A percentile compares a stretch with the other conserved stretches of the same genome.
Evolutionary conservation across 108 stramenopile species (phyloP).

Genomic region (Cyclostephanos tholiformis): DNA sequence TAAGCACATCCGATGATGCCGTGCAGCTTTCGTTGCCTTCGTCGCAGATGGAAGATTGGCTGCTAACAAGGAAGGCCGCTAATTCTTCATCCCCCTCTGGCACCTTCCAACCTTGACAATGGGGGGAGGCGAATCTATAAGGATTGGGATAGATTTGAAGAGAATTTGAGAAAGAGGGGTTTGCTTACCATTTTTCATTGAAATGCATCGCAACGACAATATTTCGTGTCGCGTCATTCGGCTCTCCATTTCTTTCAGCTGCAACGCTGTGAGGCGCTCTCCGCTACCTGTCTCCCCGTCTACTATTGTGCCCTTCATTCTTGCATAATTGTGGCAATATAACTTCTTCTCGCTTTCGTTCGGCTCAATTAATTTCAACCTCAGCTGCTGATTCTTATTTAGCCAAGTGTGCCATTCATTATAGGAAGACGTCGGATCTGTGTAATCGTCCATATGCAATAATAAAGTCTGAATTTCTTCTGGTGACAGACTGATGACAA

Average conservation of each 20-base stretch:
- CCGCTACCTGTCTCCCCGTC: background rate
- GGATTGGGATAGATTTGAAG: background rate
- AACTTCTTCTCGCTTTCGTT: conserved; percentile 13
- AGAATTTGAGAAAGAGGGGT: background rate
- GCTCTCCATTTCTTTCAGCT: conserved; percentile 27
- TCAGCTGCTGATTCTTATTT: conserved; percentile 1
- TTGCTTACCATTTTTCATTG: conserved; percentile 26
- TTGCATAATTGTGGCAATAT: conserved; percentile 32
- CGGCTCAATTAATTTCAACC: background rate
- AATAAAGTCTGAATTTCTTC: conserved; percentile 37
- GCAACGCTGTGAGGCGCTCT: conserved; percentile 6
- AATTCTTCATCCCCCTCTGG: conserved; percentile 35
- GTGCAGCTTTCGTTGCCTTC: conserved; percentile 5
- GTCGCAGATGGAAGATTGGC: conserved; percentile 24
- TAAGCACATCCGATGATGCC: conserved; percentile 7
- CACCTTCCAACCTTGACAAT: conserved; percentile 24
- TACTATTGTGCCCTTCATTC: conserved; percentile 10
- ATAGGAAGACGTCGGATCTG: conserved; percentile 30
- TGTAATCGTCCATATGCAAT: conserved; percentile 45
- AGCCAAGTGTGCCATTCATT: conserved; percentile 42
- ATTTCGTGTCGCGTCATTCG: conserved; percentile 36
- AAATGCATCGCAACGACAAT: conserved; percentile 26
- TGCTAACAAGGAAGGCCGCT: conserved; percentile 16
- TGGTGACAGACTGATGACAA: conserved; percentile 19
- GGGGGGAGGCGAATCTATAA: background rate